phyloP scores from a whole-genome alignment of 768 basidiomycete species.

The Leccinum obscurum region DNA sequence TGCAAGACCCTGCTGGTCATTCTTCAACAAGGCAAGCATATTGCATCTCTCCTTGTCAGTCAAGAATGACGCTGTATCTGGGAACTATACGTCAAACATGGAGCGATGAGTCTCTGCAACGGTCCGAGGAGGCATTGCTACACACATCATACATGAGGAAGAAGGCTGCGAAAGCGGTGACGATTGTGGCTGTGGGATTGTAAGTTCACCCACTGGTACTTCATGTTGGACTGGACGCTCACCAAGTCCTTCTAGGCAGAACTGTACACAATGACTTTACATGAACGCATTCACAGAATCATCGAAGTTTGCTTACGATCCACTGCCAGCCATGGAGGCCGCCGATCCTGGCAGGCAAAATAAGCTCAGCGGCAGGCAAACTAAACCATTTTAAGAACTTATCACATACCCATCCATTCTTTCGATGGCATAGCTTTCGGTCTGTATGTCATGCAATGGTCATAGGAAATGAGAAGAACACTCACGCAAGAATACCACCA shows the following conservation, averaged over 20 bases:
- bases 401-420: slow-evolving; percentile 33
- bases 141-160: slow-evolving; percentile 56
- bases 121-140: background rate
- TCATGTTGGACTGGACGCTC: background rate
- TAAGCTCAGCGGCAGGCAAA: background rate
- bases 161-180: slow-evolving; percentile 33
- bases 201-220: background rate
- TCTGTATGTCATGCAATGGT: background rate
- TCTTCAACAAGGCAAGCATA: slow-evolving; percentile 38
- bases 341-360: slow-evolving; percentile 18
- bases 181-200: slow-evolving; percentile 21
- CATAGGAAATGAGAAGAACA: background rate
- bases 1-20: slow-evolving; percentile 45
- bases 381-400: slow-evolving; percentile 10
- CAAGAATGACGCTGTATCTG: slow-evolving; percentile 58
- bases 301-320: slow-evolving; percentile 32
- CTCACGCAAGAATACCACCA: slow-evolving; percentile 52
- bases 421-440: slow-evolving; percentile 37
- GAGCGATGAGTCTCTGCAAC: slow-evolving; percentile 5
- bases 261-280: slow-evolving; percentile 16
- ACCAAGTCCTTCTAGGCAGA: slow-evolving; percentile 34
- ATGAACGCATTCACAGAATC: slow-evolving; percentile 7
- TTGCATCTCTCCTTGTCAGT: slow-evolving; percentile 42
- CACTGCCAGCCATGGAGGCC: slow-evolving; percentile 39
- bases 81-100: slow-evolving; percentile 38